Conservation (phyloP, 1,139 yeast species). For the Protomyces pachydermus region DNA sequence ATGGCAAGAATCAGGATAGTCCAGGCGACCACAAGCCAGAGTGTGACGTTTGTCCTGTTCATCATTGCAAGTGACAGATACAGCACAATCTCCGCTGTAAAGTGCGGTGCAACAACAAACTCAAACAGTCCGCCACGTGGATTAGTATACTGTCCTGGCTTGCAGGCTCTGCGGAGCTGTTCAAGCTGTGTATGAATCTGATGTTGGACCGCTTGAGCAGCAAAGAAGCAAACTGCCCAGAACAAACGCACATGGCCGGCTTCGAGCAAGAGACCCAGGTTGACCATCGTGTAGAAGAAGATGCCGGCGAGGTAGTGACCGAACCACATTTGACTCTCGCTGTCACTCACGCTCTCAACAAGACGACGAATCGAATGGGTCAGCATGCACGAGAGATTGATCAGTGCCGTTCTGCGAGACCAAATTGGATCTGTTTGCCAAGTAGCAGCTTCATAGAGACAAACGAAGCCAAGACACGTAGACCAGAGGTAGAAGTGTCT, state of each 20-base stretch:
- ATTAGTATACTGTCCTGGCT: slow-evolving; percentile 53
- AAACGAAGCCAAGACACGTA: not conserved
- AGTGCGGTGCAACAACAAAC: slow-evolving; percentile 68
- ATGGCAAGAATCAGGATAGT: slow-evolving; percentile 10
- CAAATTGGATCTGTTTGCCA: not conserved
- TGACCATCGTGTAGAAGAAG: slow-evolving; percentile 52
- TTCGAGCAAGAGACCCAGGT: slow-evolving; percentile 35
- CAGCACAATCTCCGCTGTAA: slow-evolving; percentile 65
- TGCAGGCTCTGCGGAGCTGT: slow-evolving; percentile 37
- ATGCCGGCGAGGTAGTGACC: slow-evolving; percentile 74
- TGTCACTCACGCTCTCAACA: slow-evolving; percentile 54
- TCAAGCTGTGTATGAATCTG: slow-evolving; percentile 59
- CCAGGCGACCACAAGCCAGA: slow-evolving; percentile 25
- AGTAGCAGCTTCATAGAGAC: not conserved
- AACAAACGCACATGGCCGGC: slow-evolving; percentile 11
- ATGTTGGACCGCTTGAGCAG: slow-evolving; percentile 55
- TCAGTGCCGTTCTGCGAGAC: not conserved
- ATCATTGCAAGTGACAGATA: slow-evolving; percentile 45
- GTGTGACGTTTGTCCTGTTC: slow-evolving; percentile 1
- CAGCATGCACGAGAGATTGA: slow-evolving; percentile 38
- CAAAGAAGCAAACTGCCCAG: slow-evolving; percentile 39
- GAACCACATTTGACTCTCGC: slow-evolving; percentile 60
- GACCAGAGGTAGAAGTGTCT: slow-evolving; percentile 44
- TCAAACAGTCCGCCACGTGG: slow-evolving; percentile 56
- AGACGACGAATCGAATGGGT: slow-evolving; percentile 63